Conservation (phyloP, 2,329 filamentous ascomycete genomes). For the Clarireedia homoeocarpa region DNA sequence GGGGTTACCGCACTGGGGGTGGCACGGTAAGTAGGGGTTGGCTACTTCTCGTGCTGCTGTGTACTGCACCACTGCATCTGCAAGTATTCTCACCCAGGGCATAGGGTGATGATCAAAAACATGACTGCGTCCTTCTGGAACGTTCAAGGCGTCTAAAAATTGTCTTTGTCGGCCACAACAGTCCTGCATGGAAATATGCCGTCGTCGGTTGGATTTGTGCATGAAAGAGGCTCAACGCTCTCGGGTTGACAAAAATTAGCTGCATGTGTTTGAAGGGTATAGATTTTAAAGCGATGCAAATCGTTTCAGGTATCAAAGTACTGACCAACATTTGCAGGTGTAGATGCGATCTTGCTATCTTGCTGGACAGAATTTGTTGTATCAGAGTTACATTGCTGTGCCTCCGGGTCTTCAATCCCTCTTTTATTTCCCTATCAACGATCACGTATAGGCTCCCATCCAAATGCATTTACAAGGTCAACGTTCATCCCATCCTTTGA, state of each 20-base stretch:
- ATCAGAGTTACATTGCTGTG: neutral
- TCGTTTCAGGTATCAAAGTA: neutral
- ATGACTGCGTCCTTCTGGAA: slow-evolving; percentile 7
- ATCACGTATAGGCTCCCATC: no score
- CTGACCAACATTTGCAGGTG: neutral
- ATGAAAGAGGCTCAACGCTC: neutral
- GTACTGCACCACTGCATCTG: no score
- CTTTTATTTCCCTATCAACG: neutral
- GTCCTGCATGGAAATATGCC: neutral
- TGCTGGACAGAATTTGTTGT: neutral
- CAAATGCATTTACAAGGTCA: no score
- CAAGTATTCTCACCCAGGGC: no score
- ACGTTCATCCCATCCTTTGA: neutral
- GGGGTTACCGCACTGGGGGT: slow-evolving; percentile 3
- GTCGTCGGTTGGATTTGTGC: neutral
- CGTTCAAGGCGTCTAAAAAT: slow-evolving; percentile 1
- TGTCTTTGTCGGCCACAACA: neutral
- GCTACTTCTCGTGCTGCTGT: neutral
- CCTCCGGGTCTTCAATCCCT: neutral
- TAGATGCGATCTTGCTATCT: neutral
- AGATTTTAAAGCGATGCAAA: neutral
- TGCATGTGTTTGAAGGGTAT: no score
- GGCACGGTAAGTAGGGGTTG: neutral
- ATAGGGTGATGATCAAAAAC: neutral
- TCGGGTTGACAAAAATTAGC: no score